Conservation (phyloP, 148 eudicot genomes). For the Vaccinium vitisidaea region DNA sequence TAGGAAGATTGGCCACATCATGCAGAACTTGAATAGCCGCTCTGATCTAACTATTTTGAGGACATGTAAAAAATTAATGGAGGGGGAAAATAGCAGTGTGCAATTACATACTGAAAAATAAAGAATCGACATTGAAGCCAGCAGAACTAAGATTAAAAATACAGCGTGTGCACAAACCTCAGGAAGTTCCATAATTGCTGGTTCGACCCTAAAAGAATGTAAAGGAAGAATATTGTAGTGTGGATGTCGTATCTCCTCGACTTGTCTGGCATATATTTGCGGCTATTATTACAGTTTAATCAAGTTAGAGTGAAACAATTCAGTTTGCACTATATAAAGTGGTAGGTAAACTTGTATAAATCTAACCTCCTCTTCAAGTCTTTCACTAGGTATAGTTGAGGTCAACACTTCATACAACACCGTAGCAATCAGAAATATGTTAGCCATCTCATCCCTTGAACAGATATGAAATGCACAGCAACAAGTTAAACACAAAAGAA, state of each 20-base stretch:
- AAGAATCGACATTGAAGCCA: neutral
- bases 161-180: conserved; percentile 56
- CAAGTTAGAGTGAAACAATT: neutral
- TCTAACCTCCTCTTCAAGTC: conserved; percentile 70
- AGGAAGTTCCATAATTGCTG: conserved; percentile 93
- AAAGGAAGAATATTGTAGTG: conserved; percentile 93
- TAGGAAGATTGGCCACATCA: conserved; percentile 64
- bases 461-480: too few species aligned
- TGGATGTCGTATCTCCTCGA: conserved; percentile 73
- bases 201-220: conserved; percentile 71
- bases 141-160: neutral
- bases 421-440: too few species aligned
- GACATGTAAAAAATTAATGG: neutral
- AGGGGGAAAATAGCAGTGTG: neutral
- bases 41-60: conserved; percentile 51
- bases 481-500: too few species aligned
- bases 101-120: neutral
- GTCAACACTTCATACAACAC: conserved; percentile 83
- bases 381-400: conserved; percentile 69
- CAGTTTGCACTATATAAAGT: neutral
- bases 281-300: conserved; percentile 43
- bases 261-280: conserved; percentile 71
- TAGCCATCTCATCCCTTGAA: too few species aligned
- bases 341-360: conserved; percentile 20
- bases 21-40: conserved; percentile 78